Evolutionary conservation across 2,329 filamentous ascomycete species (phyloP).

Genomic region (Penicillium sp.): DNA sequence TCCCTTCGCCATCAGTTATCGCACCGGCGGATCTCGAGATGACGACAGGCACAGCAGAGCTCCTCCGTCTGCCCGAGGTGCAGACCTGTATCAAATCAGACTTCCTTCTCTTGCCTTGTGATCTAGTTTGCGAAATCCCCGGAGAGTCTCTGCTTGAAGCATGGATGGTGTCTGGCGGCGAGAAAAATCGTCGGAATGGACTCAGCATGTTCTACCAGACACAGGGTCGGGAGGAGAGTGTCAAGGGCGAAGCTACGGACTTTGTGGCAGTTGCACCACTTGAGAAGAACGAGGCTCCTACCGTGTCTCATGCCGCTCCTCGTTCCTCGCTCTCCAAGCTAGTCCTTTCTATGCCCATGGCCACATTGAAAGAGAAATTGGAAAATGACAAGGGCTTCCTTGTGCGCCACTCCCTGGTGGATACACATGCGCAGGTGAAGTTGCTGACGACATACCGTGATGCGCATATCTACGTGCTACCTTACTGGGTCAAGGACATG

Average conservation of each 20-base stretch:
- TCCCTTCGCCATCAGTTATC: conserved; percentile 64
- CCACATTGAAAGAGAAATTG: conserved; percentile 79
- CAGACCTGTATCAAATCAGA: conserved; percentile 75
- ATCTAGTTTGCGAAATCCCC: conserved; percentile 85
- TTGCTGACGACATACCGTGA: conserved; percentile 84
- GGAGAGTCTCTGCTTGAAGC: conserved; percentile 81
- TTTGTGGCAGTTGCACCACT: conserved; percentile 79
- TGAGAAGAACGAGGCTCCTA: conserved; percentile 49
- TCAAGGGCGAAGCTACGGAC: conserved; percentile 91
- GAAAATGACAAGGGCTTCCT: conserved; percentile 68
- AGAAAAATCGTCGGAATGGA: conserved; percentile 68
- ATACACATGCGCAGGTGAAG: conserved; percentile 71
- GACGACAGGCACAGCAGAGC: conserved; percentile 84
- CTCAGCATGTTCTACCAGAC: conserved; percentile 91
- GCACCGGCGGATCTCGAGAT: conserved; percentile 74
- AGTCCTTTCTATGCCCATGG: conserved; percentile 83
- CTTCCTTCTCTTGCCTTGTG: conserved; percentile 89
- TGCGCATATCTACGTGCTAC: conserved; percentile 92
- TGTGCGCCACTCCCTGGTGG: conserved; percentile 72
- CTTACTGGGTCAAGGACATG: conserved; percentile 85
- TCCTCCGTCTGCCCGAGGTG: conserved; percentile 81
- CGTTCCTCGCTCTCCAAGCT: conserved; percentile 63
- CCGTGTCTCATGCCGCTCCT: conserved; percentile 3
- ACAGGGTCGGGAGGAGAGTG: conserved; percentile 65
- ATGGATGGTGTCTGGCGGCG: conserved; percentile 77